Evolutionary conservation across 169 alveolate genomes (phyloP), one percentile per base, ranked within the genome.

Genomic region (Cryptosporidium parvum): DNA sequence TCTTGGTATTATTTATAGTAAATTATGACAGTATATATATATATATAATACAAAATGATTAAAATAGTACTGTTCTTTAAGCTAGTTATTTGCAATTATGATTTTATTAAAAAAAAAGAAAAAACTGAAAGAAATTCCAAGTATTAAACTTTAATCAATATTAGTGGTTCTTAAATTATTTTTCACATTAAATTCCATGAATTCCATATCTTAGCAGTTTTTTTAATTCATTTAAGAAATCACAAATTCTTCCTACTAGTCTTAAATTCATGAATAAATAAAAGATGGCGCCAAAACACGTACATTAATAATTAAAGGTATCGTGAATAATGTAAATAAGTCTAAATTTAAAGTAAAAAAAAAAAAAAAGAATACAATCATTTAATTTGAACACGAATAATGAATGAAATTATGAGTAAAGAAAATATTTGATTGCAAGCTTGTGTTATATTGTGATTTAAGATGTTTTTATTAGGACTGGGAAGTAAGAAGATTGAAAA

Each of bases 251-350:
- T 48, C 44, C 9, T 37, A 7, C 9, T 37, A 7, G 44, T 16
- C 56, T 12, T 48, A 9, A 23, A 23, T 56, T 56, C 67, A 56
- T 56, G 67, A 26, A 26, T 26, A 56, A 56, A 56, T 56, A 21
- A 16, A 9, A 56, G 67, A 23, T 56, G 67, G 67, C 67, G 67
- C 67, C 67, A 56, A 56, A 21, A 21, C 67, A 56, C 67, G 67
- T 56, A 56, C 0, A 3, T 56, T 48, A 48, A 31, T 31, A 9
- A 14, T 48, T 48, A 48, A 48, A 48, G 56, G 56, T 48, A 48
- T 12, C 48, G 16, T 42, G 18, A 42, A 16, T 48, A 16, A 16
- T 14, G 56, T 16, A 0, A 16, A 45, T 45, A 12, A n/a, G 67
- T 1, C 3, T 56, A n/a, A 56, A 42, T 42, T 23, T 56, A 56